phyloP scores from a whole-genome alignment of 805 yeast genomes.

The Candida pseudofarinosa region DNA sequence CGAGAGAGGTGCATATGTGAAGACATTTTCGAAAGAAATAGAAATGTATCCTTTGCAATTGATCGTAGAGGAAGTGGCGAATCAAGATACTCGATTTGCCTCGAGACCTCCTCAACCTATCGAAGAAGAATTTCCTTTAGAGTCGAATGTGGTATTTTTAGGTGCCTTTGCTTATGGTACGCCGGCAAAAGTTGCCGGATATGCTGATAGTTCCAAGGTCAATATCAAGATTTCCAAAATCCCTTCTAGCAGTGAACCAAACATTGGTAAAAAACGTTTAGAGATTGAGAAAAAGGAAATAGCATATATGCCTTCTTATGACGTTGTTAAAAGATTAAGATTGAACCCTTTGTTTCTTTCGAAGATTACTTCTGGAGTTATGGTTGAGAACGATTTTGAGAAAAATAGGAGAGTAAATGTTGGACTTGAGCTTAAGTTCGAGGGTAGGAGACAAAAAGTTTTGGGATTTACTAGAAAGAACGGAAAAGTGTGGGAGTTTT shows the following conservation, averaged over 20 bases:
- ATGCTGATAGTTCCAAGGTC: slow-evolving; percentile 41
- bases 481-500: slow-evolving; percentile 71
- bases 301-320: slow-evolving; percentile 61
- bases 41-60: slow-evolving; percentile 74
- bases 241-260: slow-evolving; percentile 50
- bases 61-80: slow-evolving; percentile 67
- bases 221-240: slow-evolving; percentile 47
- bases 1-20: slow-evolving; percentile 67
- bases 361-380: slow-evolving; percentile 68
- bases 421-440: slow-evolving; percentile 84
- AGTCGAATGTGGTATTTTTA: slow-evolving; percentile 67
- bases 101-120: slow-evolving; percentile 76
- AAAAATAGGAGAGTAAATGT: slow-evolving; percentile 53
- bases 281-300: slow-evolving; percentile 51
- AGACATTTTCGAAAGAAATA: slow-evolving; percentile 55
- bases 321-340: slow-evolving; percentile 54
- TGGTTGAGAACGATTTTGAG: slow-evolving; percentile 52
- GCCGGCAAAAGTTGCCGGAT: slow-evolving; percentile 63
- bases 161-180: slow-evolving; percentile 89
- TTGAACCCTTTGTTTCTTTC: slow-evolving; percentile 67
- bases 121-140: slow-evolving; percentile 75
- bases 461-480: slow-evolving; percentile 77
- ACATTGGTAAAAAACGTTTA: slow-evolving; percentile 59
- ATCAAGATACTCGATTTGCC: slow-evolving; percentile 68
- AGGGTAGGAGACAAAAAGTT: slow-evolving; percentile 73